Evolutionary conservation across 139 green algal genomes (phyloP), one percentile per base, ranked within the genome.

Genomic region (Chlamydomonas eustigma): DNA sequence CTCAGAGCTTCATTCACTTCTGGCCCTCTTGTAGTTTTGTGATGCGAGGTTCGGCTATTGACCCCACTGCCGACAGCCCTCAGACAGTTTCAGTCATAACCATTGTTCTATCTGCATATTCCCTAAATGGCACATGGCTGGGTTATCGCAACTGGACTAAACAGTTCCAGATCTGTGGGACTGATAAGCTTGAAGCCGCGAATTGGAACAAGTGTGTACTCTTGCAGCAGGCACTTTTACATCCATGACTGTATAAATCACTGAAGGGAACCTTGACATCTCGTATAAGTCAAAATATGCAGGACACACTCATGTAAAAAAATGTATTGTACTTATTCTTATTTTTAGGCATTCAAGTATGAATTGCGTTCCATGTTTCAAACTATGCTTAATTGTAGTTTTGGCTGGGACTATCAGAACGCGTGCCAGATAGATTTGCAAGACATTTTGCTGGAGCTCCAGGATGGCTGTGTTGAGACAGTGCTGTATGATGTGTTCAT

Each of bases 61-160:
- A 73, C 65, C 65, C 34, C 65, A 34, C 65, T 12, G 18, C n/a
- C 32, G 22, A n/a, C 18, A 28, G 34, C 5, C 6, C 18, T 18
- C 18, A 73, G 50, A 6, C 34, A 5, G 30, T 75, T 22, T 75
- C 68, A 24, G 68, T 75, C 4, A 63, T 75, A 24, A 58, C 37
- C 37, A 22, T 90, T 50, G 68, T 87, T 25, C 81, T 90, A 73
- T 83, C 86, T 3, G 39, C 75, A 3, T 88, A 83, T 68, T 71
- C 80, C 35, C 71, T 87, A 25, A 85, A 90, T 50, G 86, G 86
- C 74, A 88, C 83, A 1, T 90, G 86, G 86, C 83, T 90, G 72
- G 86, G 86, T 36, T 84, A 81, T 64, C 74, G 70, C 22, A 73
- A 77, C 25, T 87, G 79, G 81, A 88, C 79, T 8, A 44, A 71